These are phyloP conservation scores for Tuber calosporum DNA, from an alignment of 495 filamentous ascomycete species.

Conservation along the genomic window DNA sequence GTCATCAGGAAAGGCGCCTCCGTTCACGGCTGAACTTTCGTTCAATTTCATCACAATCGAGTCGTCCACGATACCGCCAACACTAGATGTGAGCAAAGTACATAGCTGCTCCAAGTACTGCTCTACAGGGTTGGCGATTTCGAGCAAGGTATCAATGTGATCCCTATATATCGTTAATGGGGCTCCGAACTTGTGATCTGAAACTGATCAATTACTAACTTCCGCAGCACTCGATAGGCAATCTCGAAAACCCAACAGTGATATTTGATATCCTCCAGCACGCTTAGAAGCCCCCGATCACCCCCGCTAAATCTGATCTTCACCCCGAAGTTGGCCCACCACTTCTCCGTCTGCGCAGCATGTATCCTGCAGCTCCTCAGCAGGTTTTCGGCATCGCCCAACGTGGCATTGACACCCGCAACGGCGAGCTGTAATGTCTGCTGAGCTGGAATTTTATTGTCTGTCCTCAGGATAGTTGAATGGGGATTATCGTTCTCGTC, in stretches of 20 bases:
- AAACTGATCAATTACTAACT: slow-evolving; percentile 1
- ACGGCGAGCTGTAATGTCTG: slow-evolving; percentile 17
- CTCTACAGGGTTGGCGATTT: slow-evolving; percentile 8
- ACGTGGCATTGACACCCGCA: slow-evolving; percentile 13
- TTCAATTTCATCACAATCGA: slow-evolving; percentile 14
- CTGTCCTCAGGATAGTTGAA: slow-evolving; percentile 23
- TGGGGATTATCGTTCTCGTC: slow-evolving; percentile 9
- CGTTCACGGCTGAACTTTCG: slow-evolving; percentile 14
- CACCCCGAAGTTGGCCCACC: slow-evolving; percentile 22
- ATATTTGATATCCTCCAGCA: slow-evolving; percentile 15
- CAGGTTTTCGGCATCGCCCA: slow-evolving; percentile 17
- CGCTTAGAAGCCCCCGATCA: slow-evolving; percentile 12
- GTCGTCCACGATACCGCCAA: slow-evolving; percentile 11
- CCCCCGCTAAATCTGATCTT: slow-evolving; percentile 21
- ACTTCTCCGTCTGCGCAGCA: slow-evolving; percentile 20
- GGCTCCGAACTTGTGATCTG: neutral
- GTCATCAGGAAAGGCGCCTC: slow-evolving; percentile 10
- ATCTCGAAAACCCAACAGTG: slow-evolving; percentile 26
- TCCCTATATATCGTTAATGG: slow-evolving; percentile 10
- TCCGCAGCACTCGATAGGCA: slow-evolving; percentile 17
- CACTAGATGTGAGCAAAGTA: slow-evolving; percentile 8
- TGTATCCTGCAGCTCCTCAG: slow-evolving; percentile 11
- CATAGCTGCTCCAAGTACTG: slow-evolving; percentile 20
- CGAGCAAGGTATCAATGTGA: slow-evolving; percentile 13
- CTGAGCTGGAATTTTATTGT: slow-evolving; percentile 30